Evolutionary conservation across 2,329 filamentous ascomycete species (phyloP).

Genomic region (Fusarium sp.): DNA sequence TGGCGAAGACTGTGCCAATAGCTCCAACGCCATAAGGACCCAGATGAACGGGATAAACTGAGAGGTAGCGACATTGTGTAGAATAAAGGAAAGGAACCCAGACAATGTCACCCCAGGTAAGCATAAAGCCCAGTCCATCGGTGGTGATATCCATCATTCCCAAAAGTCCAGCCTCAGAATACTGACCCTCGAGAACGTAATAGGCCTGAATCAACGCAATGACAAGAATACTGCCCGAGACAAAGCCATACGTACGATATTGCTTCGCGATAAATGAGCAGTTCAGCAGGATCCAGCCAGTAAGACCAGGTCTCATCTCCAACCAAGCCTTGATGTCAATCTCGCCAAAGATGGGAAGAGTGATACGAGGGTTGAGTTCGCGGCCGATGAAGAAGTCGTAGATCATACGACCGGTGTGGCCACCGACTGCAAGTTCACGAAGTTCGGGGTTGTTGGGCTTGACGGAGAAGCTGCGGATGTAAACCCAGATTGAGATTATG

Average conservation of each 20-base stretch:
- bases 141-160: conserved; percentile 92
- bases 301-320: conserved; percentile 86
- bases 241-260: conserved; percentile 80
- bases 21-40: conserved; percentile 71
- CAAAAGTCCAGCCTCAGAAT: conserved; percentile 85
- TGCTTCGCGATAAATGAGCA: conserved; percentile 86
- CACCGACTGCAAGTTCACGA: conserved; percentile 82
- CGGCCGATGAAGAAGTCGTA: conserved; percentile 98
- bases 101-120: conserved; percentile 87
- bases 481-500: conserved; percentile 77
- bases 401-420: conserved; percentile 81
- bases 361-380: conserved; percentile 87
- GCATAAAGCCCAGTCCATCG: conserved; percentile 93
- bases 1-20: conserved; percentile 72
- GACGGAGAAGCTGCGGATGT: conserved; percentile 81
- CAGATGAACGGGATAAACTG: conserved; percentile 80
- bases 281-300: conserved; percentile 87
- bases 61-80: conserved; percentile 83
- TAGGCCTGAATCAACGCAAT: conserved; percentile 78
- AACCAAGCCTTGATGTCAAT: conserved; percentile 90
- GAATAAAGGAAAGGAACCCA: conserved; percentile 93
- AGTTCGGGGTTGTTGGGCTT: conserved; percentile 74
- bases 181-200: conserved; percentile 85
- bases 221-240: conserved; percentile 86
- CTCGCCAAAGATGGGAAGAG: conserved; percentile 80